Evolutionary conservation across 2,329 filamentous ascomycete genomes (phyloP).

Genomic region (Trichoderma brevicompactum): DNA sequence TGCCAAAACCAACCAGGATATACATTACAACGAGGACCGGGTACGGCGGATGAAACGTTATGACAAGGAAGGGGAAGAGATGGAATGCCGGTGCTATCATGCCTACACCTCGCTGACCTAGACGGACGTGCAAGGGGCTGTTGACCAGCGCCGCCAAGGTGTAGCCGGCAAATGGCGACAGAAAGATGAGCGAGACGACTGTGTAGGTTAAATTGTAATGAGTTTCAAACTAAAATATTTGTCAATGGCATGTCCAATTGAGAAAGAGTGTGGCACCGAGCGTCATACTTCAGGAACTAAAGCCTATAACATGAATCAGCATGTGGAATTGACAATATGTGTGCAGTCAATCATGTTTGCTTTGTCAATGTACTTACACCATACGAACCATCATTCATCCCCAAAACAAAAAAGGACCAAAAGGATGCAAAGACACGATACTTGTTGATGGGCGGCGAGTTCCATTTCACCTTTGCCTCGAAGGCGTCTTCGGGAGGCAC

Average conservation of each 20-base stretch:
- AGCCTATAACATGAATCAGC: not conserved
- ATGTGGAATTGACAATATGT: not conserved
- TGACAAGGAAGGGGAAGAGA: constrained; percentile 65
- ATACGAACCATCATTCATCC: constrained; percentile 62
- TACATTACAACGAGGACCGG: constrained; percentile 68
- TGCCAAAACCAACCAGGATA: constrained; percentile 70
- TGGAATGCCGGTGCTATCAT: constrained; percentile 64
- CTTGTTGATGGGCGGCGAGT: constrained; percentile 53
- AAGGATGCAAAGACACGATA: constrained; percentile 57
- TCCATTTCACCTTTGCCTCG: constrained; percentile 48
- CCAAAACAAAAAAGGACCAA: constrained; percentile 61
- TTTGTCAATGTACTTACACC: constrained; percentile 50
- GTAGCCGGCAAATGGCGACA: constrained; percentile 50
- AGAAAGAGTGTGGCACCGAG: not conserved
- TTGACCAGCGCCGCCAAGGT: constrained; percentile 47
- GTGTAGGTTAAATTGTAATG: constrained; percentile 49
- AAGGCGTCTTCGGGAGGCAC: constrained; percentile 13
- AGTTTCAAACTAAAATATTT: constrained; percentile 32
- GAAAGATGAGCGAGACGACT: constrained; percentile 51
- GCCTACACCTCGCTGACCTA: constrained; percentile 62
- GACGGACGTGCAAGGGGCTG: constrained; percentile 43
- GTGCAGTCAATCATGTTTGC: too few relatives aligned
- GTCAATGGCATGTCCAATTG: too few relatives aligned
- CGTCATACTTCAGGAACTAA: constrained; percentile 18
- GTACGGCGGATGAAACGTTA: constrained; percentile 68